Evolutionary conservation across 1,284 basidiomycete species (phyloP), one percentile per base, ranked within the genome.

Genomic region (Ustilago loliicola): DNA sequence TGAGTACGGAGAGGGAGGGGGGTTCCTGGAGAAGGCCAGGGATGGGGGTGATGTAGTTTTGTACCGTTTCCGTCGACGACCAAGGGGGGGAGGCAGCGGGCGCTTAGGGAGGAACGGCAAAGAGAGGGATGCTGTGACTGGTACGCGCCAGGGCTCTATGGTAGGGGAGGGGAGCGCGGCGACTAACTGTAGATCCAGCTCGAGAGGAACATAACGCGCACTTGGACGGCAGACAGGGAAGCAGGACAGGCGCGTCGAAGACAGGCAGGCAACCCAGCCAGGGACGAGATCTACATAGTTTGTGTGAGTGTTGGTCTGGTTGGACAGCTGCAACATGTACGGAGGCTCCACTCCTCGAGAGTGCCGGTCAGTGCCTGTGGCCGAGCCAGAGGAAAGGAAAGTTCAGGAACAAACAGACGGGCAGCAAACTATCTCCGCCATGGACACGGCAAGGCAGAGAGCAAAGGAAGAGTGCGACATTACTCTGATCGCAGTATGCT

Each of bases 381-480:
- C 9, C 9, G 36, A 38, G 36, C 36, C 36, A 38, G 36, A 3
- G 36, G 4, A 47, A 23, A n/a, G 45, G n/a, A 47, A 47, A 10
- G 32, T 23, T 56, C 61, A 64, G 67, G 67, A 56, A 69, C 67
- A 69, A 60, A 51, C 45, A 58, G 55, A 54, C 61, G 42, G 36
- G 23, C 58, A 38, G 54, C 38, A 55, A n/a, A 36, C 47, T 15
- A 38, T 38, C 36, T 38, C 36, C 36, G 36, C 36, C 9, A 11
- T 38, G 36, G 36, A 38, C 36, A 38, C 3, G 36, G 36, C 36
- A 38, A 38, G 36, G 15, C 42, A 45, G 21, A n/a, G 32, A 19
- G 6, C 51, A 34, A 53, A 53, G 32, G 30, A 30, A 53, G 32
- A 36, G 51, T n/a, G 30, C 29, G 51, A 53, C 51, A 53, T 30